Evolutionary conservation across 192 early-diverging fungal genomes (phyloP), one percentile per base, ranked within the genome.

Genomic region (Coemansia sp.): DNA sequence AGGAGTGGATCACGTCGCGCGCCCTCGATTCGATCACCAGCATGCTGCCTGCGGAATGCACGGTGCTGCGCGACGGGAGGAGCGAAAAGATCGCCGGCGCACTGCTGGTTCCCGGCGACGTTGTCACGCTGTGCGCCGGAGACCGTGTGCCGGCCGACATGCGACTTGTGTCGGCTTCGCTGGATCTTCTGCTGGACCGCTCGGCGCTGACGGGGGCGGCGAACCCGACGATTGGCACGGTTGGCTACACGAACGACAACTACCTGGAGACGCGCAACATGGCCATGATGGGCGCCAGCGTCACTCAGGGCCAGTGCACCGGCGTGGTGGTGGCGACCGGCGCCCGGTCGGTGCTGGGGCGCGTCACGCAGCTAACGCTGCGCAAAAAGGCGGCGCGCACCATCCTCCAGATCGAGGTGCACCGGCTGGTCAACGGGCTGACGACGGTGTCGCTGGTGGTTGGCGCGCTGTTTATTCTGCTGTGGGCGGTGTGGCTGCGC

Each of bases 201-300:
- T 84, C 89, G 18, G 70, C 86, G 48, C 72, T 95, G 38, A 93
- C 94, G 14, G 94, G 94, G 24, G 87, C 90, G 60, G 70, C 84
- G 8, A 83, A 88, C 19, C 79, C 87, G 7, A 83, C 93, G 22
- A 71, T 77, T 36, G 90, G 83, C 17, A 83, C 81, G 12, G 77
- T 80, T 29, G 72, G 83, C 17, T 43, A 65, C 41, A 95, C 91
- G 7, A 88, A 88, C 80, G 80, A 83, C 4, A 90, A 88, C 58
- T 84, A 86, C 48, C 66, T 93, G 29, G 93, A 93, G 74, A 86
- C 87, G 14, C 84, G 87, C 58, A 95, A 95, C 60, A 81, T 97
- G 62, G 91, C 87, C 26, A 84, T 97, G 67, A 85, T 87, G 82
- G 85, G 82, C 40, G 85, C 83, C 14, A 77, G 84, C 46, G 84